Conservation (phyloP, 495 filamentous ascomycete species). For the Penicillium roqueforti region DNA sequence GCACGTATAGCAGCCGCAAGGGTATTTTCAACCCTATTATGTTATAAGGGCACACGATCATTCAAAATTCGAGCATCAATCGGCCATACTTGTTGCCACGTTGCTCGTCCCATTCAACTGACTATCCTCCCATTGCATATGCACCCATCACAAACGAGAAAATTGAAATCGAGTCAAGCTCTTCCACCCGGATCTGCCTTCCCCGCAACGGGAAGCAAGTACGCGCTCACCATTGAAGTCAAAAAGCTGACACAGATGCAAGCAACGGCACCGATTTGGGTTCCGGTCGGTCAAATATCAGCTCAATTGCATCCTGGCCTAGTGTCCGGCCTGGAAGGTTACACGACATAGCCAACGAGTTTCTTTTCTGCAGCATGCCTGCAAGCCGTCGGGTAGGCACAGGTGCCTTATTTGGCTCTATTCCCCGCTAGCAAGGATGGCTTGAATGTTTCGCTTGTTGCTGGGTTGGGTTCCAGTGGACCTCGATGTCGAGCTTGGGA, state of each 20-base stretch:
- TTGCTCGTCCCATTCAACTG: not conserved
- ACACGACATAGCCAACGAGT: conserved; percentile 2
- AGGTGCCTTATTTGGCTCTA: not conserved
- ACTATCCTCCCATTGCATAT: not conserved
- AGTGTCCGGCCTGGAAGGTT: not conserved
- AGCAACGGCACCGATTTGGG: not conserved
- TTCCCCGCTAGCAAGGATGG: not conserved
- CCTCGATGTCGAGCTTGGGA: not conserved
- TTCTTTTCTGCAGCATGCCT: not conserved
- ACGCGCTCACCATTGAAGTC: not conserved
- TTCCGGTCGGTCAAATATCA: not conserved
- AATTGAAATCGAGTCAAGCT: not conserved
- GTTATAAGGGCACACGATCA: not conserved
- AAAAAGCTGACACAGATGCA: not conserved
- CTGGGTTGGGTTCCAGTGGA: not conserved
- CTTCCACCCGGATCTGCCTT: not conserved
- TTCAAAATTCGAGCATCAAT: not conserved
- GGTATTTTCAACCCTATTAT: not conserved
- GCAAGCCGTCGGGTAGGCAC: not conserved
- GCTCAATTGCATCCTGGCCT: conserved; percentile 2
- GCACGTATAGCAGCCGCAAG: not conserved
- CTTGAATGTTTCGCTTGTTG: not conserved
- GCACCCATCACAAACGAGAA: not conserved
- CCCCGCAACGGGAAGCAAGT: conserved; percentile 1
- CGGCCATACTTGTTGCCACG: not conserved